These are phyloP conservation scores for Mortierella sp. DNA, from an alignment of 371 early-diverging fungal genomes.

Conservation along the genomic window DNA sequence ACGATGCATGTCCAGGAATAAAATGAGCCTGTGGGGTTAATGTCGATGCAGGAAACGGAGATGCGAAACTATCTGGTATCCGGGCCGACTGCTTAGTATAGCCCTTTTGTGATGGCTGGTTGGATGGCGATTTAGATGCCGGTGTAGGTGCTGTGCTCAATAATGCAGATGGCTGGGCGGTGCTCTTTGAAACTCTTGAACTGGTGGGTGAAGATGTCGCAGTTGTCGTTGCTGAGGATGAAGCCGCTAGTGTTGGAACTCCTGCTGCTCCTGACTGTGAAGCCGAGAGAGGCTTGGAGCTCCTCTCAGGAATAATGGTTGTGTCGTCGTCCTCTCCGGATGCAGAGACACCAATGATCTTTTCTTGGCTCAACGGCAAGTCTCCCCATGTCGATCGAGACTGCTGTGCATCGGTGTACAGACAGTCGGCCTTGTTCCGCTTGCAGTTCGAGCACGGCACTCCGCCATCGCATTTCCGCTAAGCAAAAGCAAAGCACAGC, in stretches of 20 bases:
- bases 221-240: neutral
- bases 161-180: neutral
- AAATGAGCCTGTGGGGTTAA: conserved; percentile 1
- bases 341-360: conserved; percentile 38
- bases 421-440: conserved; percentile 49
- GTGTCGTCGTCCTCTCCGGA: neutral
- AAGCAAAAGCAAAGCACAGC: neutral
- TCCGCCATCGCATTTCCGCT: conserved; percentile 56
- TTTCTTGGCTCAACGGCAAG: conserved; percentile 46
- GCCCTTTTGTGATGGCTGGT: neutral
- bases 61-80: neutral
- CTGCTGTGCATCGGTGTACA: conserved; percentile 55
- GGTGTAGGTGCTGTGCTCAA: neutral
- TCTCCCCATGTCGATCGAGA: conserved; percentile 56
- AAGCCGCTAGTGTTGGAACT: too few relatives aligned
- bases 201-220: neutral
- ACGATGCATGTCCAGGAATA: conserved; percentile 31
- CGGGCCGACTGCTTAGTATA: neutral
- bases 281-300: neutral
- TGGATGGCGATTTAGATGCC: neutral
- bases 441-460: conserved; percentile 56
- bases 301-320: neutral
- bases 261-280: neutral
- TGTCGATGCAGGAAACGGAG: neutral
- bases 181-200: neutral